Evolutionary conservation across 2,329 filamentous ascomycete genomes (phyloP).

Genomic region (Pseudocercospora musae): DNA sequence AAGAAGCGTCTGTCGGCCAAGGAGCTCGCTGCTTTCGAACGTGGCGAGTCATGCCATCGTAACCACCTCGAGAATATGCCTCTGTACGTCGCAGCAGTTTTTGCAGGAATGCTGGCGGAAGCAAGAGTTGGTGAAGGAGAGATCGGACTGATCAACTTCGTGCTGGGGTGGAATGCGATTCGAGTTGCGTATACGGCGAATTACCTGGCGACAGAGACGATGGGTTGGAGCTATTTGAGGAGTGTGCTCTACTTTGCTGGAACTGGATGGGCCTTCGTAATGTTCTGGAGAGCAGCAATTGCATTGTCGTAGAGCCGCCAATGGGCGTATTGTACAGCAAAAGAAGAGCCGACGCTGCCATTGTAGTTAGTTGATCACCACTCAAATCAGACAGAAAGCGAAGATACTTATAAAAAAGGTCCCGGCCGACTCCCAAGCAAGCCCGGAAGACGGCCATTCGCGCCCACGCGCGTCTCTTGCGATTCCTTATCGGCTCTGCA

Average conservation of each 20-base stretch:
- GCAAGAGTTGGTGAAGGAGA: slow-evolving; percentile 25
- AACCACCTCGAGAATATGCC: slow-evolving; percentile 49
- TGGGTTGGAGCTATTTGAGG: slow-evolving; percentile 28
- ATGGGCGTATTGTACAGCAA: neutral
- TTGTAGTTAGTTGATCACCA: slow-evolving; percentile 8
- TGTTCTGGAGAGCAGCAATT: slow-evolving; percentile 33
- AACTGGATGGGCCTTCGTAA: slow-evolving; percentile 31
- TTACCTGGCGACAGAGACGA: slow-evolving; percentile 33
- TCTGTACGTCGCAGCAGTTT: slow-evolving; percentile 44
- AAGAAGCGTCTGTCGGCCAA: slow-evolving; percentile 38
- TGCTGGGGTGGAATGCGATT: slow-evolving; percentile 36
- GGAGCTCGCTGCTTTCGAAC: slow-evolving; percentile 43
- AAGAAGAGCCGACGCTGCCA: neutral
- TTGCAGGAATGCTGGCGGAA: slow-evolving; percentile 44
- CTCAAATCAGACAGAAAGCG: neutral
- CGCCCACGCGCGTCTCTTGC: slow-evolving; percentile 9
- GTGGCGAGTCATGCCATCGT: slow-evolving; percentile 44
- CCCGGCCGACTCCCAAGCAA: slow-evolving; percentile 12
- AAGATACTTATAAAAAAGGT: slow-evolving; percentile 16
- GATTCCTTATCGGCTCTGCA: slow-evolving; percentile 7
- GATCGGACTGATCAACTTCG: slow-evolving; percentile 37
- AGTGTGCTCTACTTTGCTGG: slow-evolving; percentile 33
- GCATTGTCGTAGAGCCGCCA: slow-evolving; percentile 16
- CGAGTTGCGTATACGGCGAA: slow-evolving; percentile 38
- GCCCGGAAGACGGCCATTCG: slow-evolving; percentile 1